Percentiles rank a stretch among this genome's conserved stretches.
Conservation (phyloP, 2,329 filamentous ascomycete species). For the Simplicillium sp. region DNA sequence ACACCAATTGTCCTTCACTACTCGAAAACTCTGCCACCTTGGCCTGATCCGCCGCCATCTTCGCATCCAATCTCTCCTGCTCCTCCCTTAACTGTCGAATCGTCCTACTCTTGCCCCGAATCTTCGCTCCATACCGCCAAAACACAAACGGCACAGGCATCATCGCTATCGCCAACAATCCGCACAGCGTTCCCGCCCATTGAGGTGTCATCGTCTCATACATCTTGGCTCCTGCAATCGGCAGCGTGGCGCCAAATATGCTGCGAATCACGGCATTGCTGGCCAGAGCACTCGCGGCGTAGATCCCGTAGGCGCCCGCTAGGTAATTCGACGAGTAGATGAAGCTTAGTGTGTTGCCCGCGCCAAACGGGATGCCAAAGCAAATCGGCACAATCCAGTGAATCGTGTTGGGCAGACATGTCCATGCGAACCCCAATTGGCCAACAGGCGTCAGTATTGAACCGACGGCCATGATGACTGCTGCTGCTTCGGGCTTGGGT, state of each 20-base stretch:
- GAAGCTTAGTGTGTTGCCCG: constrained; percentile 63
- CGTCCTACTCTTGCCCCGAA: constrained; percentile 35
- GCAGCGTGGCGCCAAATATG: constrained; percentile 60
- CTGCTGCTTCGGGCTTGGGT: constrained; percentile 65
- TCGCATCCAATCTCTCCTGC: constrained; percentile 15
- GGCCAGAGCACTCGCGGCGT: constrained; percentile 65
- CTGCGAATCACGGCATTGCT: constrained; percentile 64
- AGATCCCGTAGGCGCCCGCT: constrained; percentile 64
- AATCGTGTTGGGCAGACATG: constrained; percentile 59
- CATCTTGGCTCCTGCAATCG: constrained; percentile 60
- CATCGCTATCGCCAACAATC: constrained; percentile 55
- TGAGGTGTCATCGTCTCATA: constrained; percentile 57
- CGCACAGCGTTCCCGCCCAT: constrained; percentile 65
- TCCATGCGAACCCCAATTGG: constrained; percentile 79
- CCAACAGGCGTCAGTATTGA: constrained; percentile 62
- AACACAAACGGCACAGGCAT: constrained; percentile 70
- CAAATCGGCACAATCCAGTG: constrained; percentile 68
- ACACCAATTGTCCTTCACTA: constrained; percentile 3
- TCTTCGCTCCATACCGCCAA: constrained; percentile 45
- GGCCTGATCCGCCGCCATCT: constrained; percentile 3
- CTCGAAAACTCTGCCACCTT: constrained; percentile 10
- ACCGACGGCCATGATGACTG: constrained; percentile 65
- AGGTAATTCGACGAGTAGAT: constrained; percentile 72
- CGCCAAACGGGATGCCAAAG: constrained; percentile 65
- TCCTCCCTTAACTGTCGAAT: constrained; percentile 28